phyloP scores from a whole-genome alignment of 2,329 filamentous ascomycete genomes.

The Cryphonectria parasitica region DNA sequence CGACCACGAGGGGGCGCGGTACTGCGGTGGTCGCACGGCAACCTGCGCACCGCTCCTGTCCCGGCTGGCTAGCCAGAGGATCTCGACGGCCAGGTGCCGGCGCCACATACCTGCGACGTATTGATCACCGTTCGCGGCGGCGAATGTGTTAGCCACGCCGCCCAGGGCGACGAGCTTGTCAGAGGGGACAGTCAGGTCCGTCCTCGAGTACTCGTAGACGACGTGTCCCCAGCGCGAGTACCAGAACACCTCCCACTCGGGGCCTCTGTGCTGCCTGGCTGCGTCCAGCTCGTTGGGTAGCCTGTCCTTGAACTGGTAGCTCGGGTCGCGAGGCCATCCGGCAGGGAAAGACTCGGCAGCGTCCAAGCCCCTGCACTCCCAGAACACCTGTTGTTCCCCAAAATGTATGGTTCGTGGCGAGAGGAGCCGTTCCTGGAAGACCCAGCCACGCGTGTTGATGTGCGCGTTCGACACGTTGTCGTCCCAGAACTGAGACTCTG shows the following conservation, averaged over 20 bases:
- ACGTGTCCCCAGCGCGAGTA: neutral
- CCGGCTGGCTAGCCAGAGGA: neutral
- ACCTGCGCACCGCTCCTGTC: neutral
- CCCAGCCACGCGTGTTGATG: neutral
- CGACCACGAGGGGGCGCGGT: conserved; percentile 8
- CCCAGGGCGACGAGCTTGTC: conserved; percentile 11
- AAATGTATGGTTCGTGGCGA: conserved; percentile 12
- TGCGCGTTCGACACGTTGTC: neutral
- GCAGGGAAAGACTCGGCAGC: neutral
- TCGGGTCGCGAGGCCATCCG: neutral
- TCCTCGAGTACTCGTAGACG: neutral
- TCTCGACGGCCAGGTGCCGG: neutral
- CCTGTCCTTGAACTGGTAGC: neutral
- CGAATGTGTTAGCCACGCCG: conserved; percentile 4
- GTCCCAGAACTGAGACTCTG: neutral
- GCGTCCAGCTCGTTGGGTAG: neutral
- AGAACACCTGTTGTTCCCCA: conserved; percentile 1
- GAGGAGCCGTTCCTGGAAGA: conserved; percentile 8
- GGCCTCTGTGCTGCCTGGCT: too few species aligned
- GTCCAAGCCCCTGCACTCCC: neutral
- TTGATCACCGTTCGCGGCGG: neutral
- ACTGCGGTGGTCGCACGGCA: neutral
- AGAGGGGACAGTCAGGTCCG: neutral
- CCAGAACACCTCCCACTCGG: neutral
- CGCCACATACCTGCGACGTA: neutral